Base-by-base conservation (phyloP, 2,329 filamentous ascomycete species). In the Trichoderma sp. region DNA sequence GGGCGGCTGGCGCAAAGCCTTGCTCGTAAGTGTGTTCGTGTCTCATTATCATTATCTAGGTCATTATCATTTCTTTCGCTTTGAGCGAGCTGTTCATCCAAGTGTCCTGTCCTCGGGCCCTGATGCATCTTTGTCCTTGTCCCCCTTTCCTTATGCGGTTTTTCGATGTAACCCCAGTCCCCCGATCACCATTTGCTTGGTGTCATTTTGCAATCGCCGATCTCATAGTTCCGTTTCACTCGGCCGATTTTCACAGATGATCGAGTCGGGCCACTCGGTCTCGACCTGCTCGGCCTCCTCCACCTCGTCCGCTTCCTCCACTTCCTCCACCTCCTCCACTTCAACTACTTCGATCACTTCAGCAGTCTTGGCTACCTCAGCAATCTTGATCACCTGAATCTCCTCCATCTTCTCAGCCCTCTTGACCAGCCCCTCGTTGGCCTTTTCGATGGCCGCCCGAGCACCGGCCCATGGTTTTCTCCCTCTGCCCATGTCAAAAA, bases 401-500 rank as follows among this genome's bases (percentile, higher is more conserved):
- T 15, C 39, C 26, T 36, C 34, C 5, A 30, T 6, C 32, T 28
- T 9, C 57, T 39, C 15, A 9, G 6, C 74, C 58, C 76, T 36
- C 43, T 75, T 72, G 63, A 74, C 74, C 11, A 73, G 67, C 30
- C 75, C 74, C 9, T 71, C 69, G 21, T 82, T 81, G 14, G 75
- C 72, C 58, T 75, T 75, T 39, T 76, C 67, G 28, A 82, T 82
- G 15, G 70, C 74, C 4, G 78, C 79, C 61, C 75, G 78, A 1
- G 83, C 83, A 1, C 81, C 81, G 11, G 76, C 70, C 83, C 83
- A 85, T n/a, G 77, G 73, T 75, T 79, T 82, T 64, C 84, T 78
- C 43, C 79, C 79, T 28, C 75, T 73, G 18, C 79, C 81, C 30
- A 78, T 83, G 71, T 82, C 80, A 72, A 86, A 84, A 8, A 84